phyloP scores from a whole-genome alignment of 148 eudicot genomes.

The Rhododendron ovatum region DNA sequence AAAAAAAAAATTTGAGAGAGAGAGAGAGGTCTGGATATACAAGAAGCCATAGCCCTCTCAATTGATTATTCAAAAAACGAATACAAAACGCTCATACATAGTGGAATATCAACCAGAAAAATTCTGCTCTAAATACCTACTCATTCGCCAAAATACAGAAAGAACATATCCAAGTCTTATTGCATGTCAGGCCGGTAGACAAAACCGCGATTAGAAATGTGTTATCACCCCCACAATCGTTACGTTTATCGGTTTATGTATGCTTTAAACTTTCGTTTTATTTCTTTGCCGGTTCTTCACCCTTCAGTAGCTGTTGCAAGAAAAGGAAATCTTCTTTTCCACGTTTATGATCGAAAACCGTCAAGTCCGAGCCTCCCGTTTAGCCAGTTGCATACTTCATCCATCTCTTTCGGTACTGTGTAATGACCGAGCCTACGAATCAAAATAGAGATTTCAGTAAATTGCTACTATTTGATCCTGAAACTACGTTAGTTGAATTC shows the following conservation, averaged over 20 bases:
- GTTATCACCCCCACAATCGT: not conserved
- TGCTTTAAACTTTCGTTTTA: slow-evolving; percentile 1
- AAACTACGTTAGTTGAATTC: not conserved
- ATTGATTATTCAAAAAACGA: slow-evolving; percentile 3
- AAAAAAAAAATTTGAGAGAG: no score
- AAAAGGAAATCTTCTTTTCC: not conserved
- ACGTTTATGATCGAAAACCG: not conserved
- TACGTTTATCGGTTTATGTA: not conserved
- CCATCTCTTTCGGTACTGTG: slow-evolving; percentile 83
- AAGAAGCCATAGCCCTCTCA: not conserved
- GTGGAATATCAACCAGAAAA: not conserved
- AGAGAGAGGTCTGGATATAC: no score
- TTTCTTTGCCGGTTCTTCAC: slow-evolving; percentile 8
- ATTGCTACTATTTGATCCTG: not conserved
- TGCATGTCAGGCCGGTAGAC: not conserved
- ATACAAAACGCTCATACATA: slow-evolving; percentile 14
- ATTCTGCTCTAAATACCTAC: not conserved
- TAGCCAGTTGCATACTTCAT: slow-evolving; percentile 83
- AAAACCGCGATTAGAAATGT: slow-evolving; percentile 14
- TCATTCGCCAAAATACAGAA: not conserved
- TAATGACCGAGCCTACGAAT: slow-evolving; percentile 80
- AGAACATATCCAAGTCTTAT: not conserved
- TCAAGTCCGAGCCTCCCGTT: slow-evolving; percentile 38
- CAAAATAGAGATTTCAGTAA: not conserved
- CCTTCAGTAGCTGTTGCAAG: not conserved